These are phyloP conservation scores for Backusella morwellensis DNA, from an alignment of 192 early-diverging fungal genomes.

Conservation along the genomic window DNA sequence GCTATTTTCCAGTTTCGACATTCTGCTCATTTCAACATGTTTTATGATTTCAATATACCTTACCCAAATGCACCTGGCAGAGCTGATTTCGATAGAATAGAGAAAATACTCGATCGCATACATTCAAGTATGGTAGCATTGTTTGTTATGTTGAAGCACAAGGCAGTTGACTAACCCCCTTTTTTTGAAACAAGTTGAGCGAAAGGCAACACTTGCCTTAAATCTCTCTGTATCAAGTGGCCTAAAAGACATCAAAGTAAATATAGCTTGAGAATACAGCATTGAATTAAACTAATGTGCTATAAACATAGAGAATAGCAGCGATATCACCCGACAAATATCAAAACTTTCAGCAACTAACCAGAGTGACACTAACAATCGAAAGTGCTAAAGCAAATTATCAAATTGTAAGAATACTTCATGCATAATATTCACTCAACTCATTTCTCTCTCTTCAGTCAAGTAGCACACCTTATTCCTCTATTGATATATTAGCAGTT, in stretches of 20 bases:
- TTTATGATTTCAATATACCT: conserved; percentile 58
- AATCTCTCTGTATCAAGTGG: background rate
- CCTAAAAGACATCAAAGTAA: conserved; percentile 5
- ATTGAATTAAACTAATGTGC: no score
- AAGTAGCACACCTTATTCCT: conserved; percentile 14
- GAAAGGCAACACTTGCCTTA: conserved; percentile 23
- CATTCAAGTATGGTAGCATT: conserved; percentile 38
- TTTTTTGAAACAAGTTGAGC: background rate
- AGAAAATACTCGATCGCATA: conserved; percentile 44
- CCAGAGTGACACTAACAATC: conserved; percentile 8
- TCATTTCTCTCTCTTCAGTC: conserved; percentile 24
- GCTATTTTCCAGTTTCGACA: background rate
- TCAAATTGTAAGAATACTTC: conserved; percentile 8
- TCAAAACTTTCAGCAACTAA: conserved; percentile 12
- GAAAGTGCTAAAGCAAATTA: conserved; percentile 14
- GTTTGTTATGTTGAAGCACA: background rate
- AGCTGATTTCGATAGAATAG: conserved; percentile 38
- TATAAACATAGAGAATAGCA: background rate
- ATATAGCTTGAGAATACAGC: background rate
- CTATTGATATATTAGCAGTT: conserved; percentile 71
- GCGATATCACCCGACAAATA: conserved; percentile 1
- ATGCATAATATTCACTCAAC: no score
- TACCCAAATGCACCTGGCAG: conserved; percentile 33
- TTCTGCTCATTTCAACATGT: conserved; percentile 32
- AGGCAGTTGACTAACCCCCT: background rate